Evolutionary conservation across 148 eudicot genomes (phyloP), one percentile per base, ranked within the genome.

Genomic region (Fagopyrum tataricum): DNA sequence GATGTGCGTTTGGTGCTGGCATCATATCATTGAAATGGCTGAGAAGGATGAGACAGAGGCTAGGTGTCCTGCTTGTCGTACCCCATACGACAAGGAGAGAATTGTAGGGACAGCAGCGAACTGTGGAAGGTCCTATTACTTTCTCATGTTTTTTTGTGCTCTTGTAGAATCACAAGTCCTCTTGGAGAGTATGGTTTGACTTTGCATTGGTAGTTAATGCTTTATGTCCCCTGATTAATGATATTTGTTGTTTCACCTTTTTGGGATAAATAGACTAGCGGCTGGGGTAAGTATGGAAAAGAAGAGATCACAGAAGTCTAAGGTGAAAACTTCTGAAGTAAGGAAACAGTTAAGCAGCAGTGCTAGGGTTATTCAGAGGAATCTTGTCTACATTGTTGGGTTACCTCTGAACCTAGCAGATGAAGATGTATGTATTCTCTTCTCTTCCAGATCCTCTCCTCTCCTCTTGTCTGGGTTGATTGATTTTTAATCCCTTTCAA

Each of bases 1-100:
- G 98, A 87, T 95, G 59, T 95, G 98, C 86, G 93, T 95, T 58
- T 95, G 98, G 98, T 95, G 98, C 67, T 95, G 98, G 98, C 96
- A 95, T 88, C 97, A 95, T 81, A 84, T 95, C 43, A 88, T 95
- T 90, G 97, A 90, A 56, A 90, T 95, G 98, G 98, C 98, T 55
- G 98, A 90, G 82, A 95, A 90, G 84, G 97, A 88, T 76, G 91
- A 82, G 77, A 85, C 91, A 44, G 89, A 95, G 80, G 98, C 96
- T 55, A 84, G 97, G 64, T 95, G 98, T 74, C 98, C 98, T 72
- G 98, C 97, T 53, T 95, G 98, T 79, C 98, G 98, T 62, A 83
- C 86, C 62, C 84, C 91, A 23, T 95, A 95, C 76, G 92, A 91
- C 80, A 95, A 95, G 85, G 97, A 95, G 78, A 91, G 80, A 80